Evolutionary conservation across 345 rosid species (phyloP), one percentile per base, ranked within the genome.

Genomic region (Eucalyptus shirleyi): DNA sequence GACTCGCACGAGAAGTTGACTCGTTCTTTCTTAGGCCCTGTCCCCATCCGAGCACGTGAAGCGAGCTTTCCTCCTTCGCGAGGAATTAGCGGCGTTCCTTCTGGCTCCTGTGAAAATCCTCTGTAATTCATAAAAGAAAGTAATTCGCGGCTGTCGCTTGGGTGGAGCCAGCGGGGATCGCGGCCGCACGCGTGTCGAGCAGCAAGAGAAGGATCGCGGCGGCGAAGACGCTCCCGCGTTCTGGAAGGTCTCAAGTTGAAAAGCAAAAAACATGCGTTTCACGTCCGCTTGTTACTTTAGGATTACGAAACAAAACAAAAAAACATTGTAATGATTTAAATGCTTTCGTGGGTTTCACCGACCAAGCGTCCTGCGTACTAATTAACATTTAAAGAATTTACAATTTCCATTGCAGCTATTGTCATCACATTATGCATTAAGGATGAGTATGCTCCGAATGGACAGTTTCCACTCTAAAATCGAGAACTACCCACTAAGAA

Each of bases 401-500:
- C 44, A 69, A 69, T 32, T 69, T 69, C 42, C 42, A 5, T 18
- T 69, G 24, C 13, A 12, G 1, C 17, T 60, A 28, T 60, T 60
- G 3, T 0, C 5, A 53, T 21, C 5, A 0, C 26, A 19, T 53
- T 19, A 53, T 53, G 2, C 59, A 53, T 53, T 21, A 21, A 11
- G 26, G 11, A 53, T 53, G 26, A 53, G 11, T 8, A 53, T 53
- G 11, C 0, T 53, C 24, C 1, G 1, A 53, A 53, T 19, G 0
- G 2, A 21, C 2, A 53, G 0, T 53, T 53, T 53, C 0, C 11
- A 53, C 59, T 53, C 11, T 53, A 3, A 53, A 53, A 53, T 53
- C 1, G 1, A 53, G 2, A 53, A 21, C 5, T 19, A 4, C 5
- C 26, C 2, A 21, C 2, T 53, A 8, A 53, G 1, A 53, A 53